phyloP scores from a whole-genome alignment of 768 basidiomycete species.

The Leccinum longicurvipes region DNA sequence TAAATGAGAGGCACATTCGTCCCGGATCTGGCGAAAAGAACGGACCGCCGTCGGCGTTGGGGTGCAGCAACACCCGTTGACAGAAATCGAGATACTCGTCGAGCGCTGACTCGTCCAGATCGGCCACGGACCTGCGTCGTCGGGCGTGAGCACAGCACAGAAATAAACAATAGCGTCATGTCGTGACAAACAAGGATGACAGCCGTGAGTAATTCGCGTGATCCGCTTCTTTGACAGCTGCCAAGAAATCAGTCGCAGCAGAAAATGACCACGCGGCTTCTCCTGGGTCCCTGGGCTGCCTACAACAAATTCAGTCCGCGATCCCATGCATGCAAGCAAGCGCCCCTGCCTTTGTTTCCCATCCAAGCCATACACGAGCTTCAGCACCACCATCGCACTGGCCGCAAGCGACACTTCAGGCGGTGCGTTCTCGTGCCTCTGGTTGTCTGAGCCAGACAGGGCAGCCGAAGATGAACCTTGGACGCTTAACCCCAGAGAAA shows the following conservation, averaged over 20 bases:
- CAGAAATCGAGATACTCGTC: constrained; percentile 70
- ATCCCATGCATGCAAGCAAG: constrained; percentile 4
- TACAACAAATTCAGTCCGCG: constrained; percentile 26
- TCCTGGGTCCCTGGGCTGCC: constrained; percentile 40
- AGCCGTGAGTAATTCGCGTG: constrained; percentile 39
- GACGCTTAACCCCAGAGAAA: constrained; percentile 59
- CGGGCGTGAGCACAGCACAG: constrained; percentile 4
- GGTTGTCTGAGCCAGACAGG: constrained; percentile 40
- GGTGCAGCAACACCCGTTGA: constrained; percentile 46
- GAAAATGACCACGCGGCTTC: constrained; percentile 67
- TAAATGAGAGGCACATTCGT: constrained; percentile 12
- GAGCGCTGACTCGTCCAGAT: constrained; percentile 47
- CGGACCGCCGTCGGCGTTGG: constrained; percentile 25
- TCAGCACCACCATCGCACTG: constrained; percentile 65
- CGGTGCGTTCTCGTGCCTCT: constrained; percentile 61
- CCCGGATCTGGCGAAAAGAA: constrained; percentile 4
- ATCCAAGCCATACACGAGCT: constrained; percentile 85
- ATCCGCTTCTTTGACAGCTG: constrained; percentile 37
- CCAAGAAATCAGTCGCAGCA: constrained; percentile 45
- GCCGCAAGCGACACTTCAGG: constrained; percentile 64
- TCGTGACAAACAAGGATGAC: constrained; percentile 41
- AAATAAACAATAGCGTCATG: constrained; percentile 5
- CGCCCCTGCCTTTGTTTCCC: constrained; percentile 51
- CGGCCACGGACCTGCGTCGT: constrained; percentile 46
- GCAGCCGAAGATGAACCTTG: constrained; percentile 48